Base-by-base conservation (phyloP, 2,329 filamentous ascomycete species). In the Phialemonium atrogriseum region DNA sequence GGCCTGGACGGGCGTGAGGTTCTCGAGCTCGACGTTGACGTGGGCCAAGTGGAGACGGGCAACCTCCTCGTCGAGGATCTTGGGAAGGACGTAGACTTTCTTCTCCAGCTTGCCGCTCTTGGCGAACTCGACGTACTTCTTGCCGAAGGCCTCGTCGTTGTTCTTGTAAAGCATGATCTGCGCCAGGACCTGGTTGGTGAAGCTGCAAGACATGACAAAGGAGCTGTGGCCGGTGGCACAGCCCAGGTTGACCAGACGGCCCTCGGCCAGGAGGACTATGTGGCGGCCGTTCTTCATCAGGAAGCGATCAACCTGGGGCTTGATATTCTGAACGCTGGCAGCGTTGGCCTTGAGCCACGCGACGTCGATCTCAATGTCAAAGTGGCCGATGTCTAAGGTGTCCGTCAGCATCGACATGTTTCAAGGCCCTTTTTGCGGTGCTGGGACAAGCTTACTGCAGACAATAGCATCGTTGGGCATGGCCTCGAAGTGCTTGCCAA, bases 131-230 rank as follows among this genome's bases (percentile, higher is more conserved):
- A 88, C 68, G 70, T 95, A 94, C 77, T 95, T 95, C 68, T 84
- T 70, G 66, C 81, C 77, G 62, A 94, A 98, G 36, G 70, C 81
- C 59, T 75, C 76, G 60, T 96, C 88, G 53, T 81, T 73, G 54
- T 79, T 81, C 83, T 96, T 96, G 84, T 68, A 98, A 56, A 98
- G 73, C 73, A 94, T 82, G 70, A 98, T 96, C 75, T 98, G 91
- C 49, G 91, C 91, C 62, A 98, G 85, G 54, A 96, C 91, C 77
- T 98, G 91, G 83, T 98, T 98, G 77, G 88, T 94, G 83, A 98
- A 98, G 45, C 89, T 96, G 83, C 91, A 98, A 53, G 88, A 95
- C 91, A 98, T 96, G 74, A 98, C 91, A 67, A 98, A 98, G 32
- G 89, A 96, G 49, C 88, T 94, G 83, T 98, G 91, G 50, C 91